Base-by-base conservation (phyloP, 1,284 basidiomycete genomes). In the Cutaneotrichosporon arboriforme region DNA sequence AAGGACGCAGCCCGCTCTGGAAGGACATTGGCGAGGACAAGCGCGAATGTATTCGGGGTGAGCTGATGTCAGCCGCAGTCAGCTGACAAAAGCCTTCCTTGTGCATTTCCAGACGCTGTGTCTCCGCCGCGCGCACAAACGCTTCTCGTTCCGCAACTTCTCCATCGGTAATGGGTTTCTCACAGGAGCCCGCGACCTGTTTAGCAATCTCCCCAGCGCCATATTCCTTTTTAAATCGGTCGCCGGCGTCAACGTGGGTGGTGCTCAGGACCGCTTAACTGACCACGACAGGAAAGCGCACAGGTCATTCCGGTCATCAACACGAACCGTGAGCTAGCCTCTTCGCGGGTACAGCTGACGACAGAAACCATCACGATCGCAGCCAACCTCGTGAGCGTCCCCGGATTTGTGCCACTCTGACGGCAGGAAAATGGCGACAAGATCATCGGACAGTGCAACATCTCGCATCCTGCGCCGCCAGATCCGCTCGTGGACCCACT, bases 141-240 rank as follows among this genome's bases (percentile, higher is more conserved):
- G 85, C 55, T 96, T 94, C 75, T 88, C 88, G 21, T 96, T 92
- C 73, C 77, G 66, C n/a, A 72, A 70, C 53, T 70, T 67, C 55
- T 85, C 88, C 59, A 83, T 93, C 41, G 88, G 90, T 20, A 92
- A 93, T 70, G 92, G 89, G 66, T 88, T 93, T 67, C 78, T 94
- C 23, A 87, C 89, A 4, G 89, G 88, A 10, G 87, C 89, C 0
- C 85, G 88, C 61, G 83, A 78, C 46, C 89, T 93, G 74, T 90
- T 94, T 68, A 84, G 88, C 8, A 92, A 89, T 18, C 78, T 94
- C 8, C 88, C 93, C 18, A 92, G 90, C 4, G 91, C 93, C 10
- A 92, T 98, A 62, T 98, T 97, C 73, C 77, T 97, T 37, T 97
- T 98, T 71, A 87, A 90, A 18, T 88, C 90, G 0, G 87, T 97